phyloP scores from a whole-genome alignment of 2,329 filamentous ascomycete genomes.

The Helotiales sp. region DNA sequence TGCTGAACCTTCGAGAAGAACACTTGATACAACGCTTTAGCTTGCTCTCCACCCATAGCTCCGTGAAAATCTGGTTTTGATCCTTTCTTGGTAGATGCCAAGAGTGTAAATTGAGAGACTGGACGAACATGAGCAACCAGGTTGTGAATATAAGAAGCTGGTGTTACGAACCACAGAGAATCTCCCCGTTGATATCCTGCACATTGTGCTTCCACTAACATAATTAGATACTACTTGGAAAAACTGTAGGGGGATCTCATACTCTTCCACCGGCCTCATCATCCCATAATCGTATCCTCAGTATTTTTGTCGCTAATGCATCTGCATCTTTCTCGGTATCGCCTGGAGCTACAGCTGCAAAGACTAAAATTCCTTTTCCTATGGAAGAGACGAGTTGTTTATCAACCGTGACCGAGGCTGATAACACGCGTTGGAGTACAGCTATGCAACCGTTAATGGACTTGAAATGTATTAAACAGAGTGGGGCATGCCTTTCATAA shows the following conservation, averaged over 20 bases:
- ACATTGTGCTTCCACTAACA: conserved; percentile 88
- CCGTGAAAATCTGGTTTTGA: conserved; percentile 95
- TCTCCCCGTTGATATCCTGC: conserved; percentile 84
- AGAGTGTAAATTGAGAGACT: conserved; percentile 97
- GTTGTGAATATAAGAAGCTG: not conserved
- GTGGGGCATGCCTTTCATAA: conserved; percentile 24
- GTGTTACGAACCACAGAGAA: conserved; percentile 77
- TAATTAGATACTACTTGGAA: conserved; percentile 21
- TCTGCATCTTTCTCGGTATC: conserved; percentile 91
- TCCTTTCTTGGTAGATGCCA: conserved; percentile 93
- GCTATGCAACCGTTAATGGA: conserved; percentile 57
- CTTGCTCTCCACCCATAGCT: conserved; percentile 78
- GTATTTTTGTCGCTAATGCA: conserved; percentile 78
- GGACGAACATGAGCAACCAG: conserved; percentile 20
- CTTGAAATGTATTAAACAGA: not conserved
- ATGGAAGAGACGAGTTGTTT: conserved; percentile 89
- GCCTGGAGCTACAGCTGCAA: conserved; percentile 88
- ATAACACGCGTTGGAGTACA: conserved; percentile 90
- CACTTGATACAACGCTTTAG: conserved; percentile 79
- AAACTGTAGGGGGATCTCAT: conserved; percentile 11
- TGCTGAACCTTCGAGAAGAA: conserved; percentile 80
- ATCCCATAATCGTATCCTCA: conserved; percentile 89
- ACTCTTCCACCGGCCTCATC: conserved; percentile 42
- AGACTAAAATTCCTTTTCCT: conserved; percentile 85
- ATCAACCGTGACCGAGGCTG: conserved; percentile 94